Evolutionary conservation across 805 yeast species (phyloP), one percentile per base, ranked within the genome.

Genomic region (Starmerella roubikii): DNA sequence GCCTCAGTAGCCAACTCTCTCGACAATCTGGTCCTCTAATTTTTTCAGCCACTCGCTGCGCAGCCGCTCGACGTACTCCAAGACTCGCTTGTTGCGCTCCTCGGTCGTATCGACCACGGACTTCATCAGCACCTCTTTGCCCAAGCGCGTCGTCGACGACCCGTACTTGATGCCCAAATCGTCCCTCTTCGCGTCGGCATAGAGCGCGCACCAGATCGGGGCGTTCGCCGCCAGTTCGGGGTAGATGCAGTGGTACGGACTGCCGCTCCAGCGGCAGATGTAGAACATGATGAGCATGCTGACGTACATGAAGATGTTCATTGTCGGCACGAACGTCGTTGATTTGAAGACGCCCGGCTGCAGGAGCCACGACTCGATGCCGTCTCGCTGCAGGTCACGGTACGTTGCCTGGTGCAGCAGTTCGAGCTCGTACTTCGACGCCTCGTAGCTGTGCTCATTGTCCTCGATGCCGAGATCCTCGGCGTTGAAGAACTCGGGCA

Each of bases 291-390:
- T 46, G 41, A 84, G 54, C 97, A 91, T 91, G 11, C 93, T 93
- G 48, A 79, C 74, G 54, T 74, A 82, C 1, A 94, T 78, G 57
- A 86, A 66, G 4, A 79, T 59, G 54, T 84, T 85, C 55, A 91
- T 68, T 50, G 70, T 81, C 49, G 75, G 72, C 58, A 71, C 75
- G 51, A 82, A 84, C 3, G 93, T 78, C 45, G 77, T 77, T 38
- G 93, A 78, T 18, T 78, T 78, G 59, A 91, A 85, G 21, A 91
- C 82, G 15, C 99, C 98, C 0, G 99, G 99, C 44, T 91, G 95
- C 4, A 81, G 75, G 25, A 88, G 61, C 60, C 81, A 85, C 54
- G 80, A 85, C 35, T 63, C 65, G 35, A 88, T 71, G 1, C 76
- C 79, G 37, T 67, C 54, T 11, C 68, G 51, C 23, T 61, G 50